Base-by-base conservation (phyloP, 768 basidiomycete genomes). In the Termitomyces sp. region DNA sequence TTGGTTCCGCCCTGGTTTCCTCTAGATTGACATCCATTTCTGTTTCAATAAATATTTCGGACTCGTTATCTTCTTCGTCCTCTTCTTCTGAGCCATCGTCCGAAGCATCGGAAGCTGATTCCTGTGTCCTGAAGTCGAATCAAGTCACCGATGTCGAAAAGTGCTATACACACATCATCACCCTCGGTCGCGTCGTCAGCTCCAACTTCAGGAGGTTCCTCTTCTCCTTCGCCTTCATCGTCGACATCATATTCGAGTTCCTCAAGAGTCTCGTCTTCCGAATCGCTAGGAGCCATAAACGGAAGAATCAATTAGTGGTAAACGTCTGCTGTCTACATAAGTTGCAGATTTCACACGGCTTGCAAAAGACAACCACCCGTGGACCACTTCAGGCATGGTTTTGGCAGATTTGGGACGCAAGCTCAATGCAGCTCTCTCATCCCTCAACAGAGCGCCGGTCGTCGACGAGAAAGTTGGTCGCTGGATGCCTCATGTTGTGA, bases 321-420 rank as follows among this genome's bases (percentile, higher is more conserved):
- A 36, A 56, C 10, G 49, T 36, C 20, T 33, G 28, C 38, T 6
- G 49, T 36, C 20, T 33, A 28, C 38, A 5, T 7, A n/a, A 38
- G 30, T 5, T 38, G 35, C 36, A 38, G 40, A 58, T 58, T 64
- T 68, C 66, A 48, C 67, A 68, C 67, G 66, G 56, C 60, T 56
- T 58, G 51, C 55, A 43, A 40, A 10, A 33, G 30, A 58, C 56
- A 60, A 46, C 48, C 63, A 66, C 67, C 69, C 23, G 23, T 38
- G 33, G n/a, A 33, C 36, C 51, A 32, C 23, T 41, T 60, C 65
- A 70, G 76, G 64, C 67, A 97, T 98, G 97, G 97, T 99, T 70
- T 82, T 99, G 68, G 90, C 92, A 64, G 97, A 98, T 79, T 80
- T 99, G 58, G 97, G 96, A 61, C 84, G 91, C 63, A 90, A 87